Conservation (phyloP, 371 early-diverging fungal species). For the Mucor racemosus region DNA sequence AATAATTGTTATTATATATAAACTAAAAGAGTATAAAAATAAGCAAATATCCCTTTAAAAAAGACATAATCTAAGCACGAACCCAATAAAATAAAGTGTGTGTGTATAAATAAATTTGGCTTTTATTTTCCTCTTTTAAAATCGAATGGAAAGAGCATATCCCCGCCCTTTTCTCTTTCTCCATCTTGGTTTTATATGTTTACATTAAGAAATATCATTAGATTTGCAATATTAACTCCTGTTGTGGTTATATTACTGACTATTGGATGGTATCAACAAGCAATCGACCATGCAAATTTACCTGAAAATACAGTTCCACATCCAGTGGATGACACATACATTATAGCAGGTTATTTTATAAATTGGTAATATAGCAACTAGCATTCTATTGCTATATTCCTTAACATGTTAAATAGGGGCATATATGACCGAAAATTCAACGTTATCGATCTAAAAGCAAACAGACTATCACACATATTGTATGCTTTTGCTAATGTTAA, state of each 20-base stretch:
- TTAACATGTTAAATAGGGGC: conserved; percentile 47
- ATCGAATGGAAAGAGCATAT: background rate
- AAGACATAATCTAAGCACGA: conserved; percentile 4
- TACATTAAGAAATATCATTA: conserved; percentile 13
- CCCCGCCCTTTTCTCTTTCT: background rate
- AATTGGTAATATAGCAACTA: conserved; percentile 29
- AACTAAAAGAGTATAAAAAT: background rate
- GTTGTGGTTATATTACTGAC: conserved; percentile 31
- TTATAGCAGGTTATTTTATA: conserved; percentile 45
- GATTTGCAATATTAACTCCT: conserved; percentile 30
- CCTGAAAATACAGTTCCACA: conserved; percentile 12
- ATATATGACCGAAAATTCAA: conserved; percentile 73
- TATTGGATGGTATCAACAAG: conserved; percentile 39
- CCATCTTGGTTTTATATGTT: conserved; percentile 3
- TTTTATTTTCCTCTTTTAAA: background rate
- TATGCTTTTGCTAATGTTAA: conserved; percentile 89
- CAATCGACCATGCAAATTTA: conserved; percentile 13
- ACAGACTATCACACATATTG: conserved; percentile 76
- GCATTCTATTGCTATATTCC: too few relatives aligned
- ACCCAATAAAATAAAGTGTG: conserved; percentile 19
- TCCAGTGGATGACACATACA: conserved; percentile 12
- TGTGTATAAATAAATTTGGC: conserved; percentile 3
- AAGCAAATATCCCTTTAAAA: conserved; percentile 7
- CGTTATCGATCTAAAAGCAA: conserved; percentile 60
- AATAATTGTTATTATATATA: background rate